Evolutionary conservation across 2,329 filamentous ascomycete genomes (phyloP).

Genomic region (Monosporascus ibericus): DNA sequence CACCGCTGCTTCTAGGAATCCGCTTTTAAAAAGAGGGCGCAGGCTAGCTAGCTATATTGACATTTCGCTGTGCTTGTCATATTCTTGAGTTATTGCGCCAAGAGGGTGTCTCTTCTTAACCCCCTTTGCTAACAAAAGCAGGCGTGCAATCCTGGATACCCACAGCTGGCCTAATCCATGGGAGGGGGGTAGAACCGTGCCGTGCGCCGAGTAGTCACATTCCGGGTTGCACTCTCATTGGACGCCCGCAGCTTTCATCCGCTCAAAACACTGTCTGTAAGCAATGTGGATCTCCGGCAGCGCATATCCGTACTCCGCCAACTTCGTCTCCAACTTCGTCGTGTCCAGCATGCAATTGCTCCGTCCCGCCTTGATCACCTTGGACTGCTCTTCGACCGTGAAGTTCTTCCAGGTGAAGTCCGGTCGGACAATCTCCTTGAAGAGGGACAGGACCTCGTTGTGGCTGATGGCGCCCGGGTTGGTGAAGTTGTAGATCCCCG

Average conservation of each 20-base stretch:
- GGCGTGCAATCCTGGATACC: too few species aligned
- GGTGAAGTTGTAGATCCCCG: constrained; percentile 64
- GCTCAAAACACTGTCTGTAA: constrained; percentile 56
- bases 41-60: too few species aligned
- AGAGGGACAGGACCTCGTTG: constrained; percentile 59
- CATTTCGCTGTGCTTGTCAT: too few species aligned
- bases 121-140: too few species aligned
- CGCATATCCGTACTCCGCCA: constrained; percentile 51
- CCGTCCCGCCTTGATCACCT: constrained; percentile 61
- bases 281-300: constrained; percentile 58
- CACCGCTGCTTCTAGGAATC: too few species aligned
- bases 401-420: constrained; percentile 60
- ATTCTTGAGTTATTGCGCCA: too few species aligned
- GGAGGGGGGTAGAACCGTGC: not conserved
- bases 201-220: not conserved
- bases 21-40: too few species aligned
- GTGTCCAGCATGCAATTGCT: constrained; percentile 62
- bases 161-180: too few species aligned
- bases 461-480: constrained; percentile 67
- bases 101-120: too few species aligned
- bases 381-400: constrained; percentile 57
- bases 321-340: constrained; percentile 53
- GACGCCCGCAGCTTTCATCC: constrained; percentile 53
- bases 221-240: constrained; percentile 29
- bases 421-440: constrained; percentile 58